phyloP scores from a whole-genome alignment of 2,329 filamentous ascomycete genomes.

The Aschersonia sp. region DNA sequence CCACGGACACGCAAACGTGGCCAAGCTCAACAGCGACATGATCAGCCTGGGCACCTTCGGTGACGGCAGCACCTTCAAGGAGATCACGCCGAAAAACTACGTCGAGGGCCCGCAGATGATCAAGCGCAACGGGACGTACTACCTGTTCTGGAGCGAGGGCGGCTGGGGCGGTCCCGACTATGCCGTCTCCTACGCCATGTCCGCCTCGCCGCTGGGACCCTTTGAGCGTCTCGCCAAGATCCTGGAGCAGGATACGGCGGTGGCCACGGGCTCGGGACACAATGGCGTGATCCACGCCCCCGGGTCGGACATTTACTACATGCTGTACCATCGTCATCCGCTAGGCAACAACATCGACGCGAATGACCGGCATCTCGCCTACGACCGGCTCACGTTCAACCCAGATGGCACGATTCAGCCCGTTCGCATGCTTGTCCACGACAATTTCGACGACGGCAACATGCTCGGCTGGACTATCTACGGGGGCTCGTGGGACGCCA shows the following conservation, averaged over 20 bases:
- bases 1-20: constrained; percentile 22
- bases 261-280: constrained; percentile 28
- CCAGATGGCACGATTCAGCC: constrained; percentile 25
- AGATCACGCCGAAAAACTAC: constrained; percentile 29
- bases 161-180: constrained; percentile 33
- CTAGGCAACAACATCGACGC: constrained; percentile 25
- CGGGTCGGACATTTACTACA: constrained; percentile 30
- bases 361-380: constrained; percentile 30
- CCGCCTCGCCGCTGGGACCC: constrained; percentile 20
- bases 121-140: constrained; percentile 28
- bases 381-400: constrained; percentile 33
- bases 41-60: constrained; percentile 24
- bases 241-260: constrained; percentile 22
- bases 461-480: constrained; percentile 21
- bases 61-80: constrained; percentile 21
- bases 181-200: constrained; percentile 29
- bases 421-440: constrained; percentile 28
- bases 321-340: constrained; percentile 29
- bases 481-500: constrained; percentile 7
- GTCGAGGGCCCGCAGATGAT: constrained; percentile 25
- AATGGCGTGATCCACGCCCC: constrained; percentile 29
- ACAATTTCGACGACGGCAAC: constrained; percentile 25
- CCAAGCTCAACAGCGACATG: constrained; percentile 26
- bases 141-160: constrained; percentile 32
- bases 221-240: constrained; percentile 25